Evolutionary conservation across 1,284 basidiomycete genomes (phyloP).

Genomic region (Coniferiporia weirii): DNA sequence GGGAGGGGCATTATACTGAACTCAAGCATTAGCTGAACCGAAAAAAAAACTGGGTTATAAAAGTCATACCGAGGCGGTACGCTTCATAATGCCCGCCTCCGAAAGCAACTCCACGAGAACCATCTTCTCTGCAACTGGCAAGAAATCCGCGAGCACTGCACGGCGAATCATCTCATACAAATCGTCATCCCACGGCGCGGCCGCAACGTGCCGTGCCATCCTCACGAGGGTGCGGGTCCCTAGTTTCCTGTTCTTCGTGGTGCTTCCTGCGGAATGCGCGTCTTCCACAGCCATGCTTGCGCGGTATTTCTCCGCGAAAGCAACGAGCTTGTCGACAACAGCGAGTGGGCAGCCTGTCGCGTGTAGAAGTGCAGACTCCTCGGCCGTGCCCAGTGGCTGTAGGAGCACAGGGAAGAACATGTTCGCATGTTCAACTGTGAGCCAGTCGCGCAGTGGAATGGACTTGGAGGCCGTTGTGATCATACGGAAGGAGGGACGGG

Average conservation of each 20-base stretch:
- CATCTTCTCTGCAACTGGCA: conserved; percentile 53
- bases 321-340: conserved; percentile 33
- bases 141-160: conserved; percentile 52
- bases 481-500: conserved; percentile 54
- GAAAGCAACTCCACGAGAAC: conserved; percentile 47
- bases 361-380: conserved; percentile 42
- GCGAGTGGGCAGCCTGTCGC: conserved; percentile 37
- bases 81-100: conserved; percentile 43
- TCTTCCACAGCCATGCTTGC: conserved; percentile 46
- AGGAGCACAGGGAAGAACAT: conserved; percentile 61
- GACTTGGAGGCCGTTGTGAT: conserved; percentile 60
- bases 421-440: conserved; percentile 58
- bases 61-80: conserved; percentile 35
- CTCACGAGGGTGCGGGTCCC: conserved; percentile 56
- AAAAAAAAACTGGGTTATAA: not conserved
- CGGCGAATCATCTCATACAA: conserved; percentile 43
- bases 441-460: conserved; percentile 56
- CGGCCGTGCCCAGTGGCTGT: conserved; percentile 49
- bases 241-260: conserved; percentile 55
- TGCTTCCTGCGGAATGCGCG: conserved; percentile 21
- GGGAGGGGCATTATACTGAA: conserved; percentile 48
- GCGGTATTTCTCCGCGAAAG: conserved; percentile 54
- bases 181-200: conserved; percentile 40
- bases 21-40: not conserved
- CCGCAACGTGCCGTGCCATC: conserved; percentile 44